Evolutionary conservation across 2,329 filamentous ascomycete genomes (phyloP), one percentile per base, ranked within the genome.

Genomic region (Elsinoe necatrix): DNA sequence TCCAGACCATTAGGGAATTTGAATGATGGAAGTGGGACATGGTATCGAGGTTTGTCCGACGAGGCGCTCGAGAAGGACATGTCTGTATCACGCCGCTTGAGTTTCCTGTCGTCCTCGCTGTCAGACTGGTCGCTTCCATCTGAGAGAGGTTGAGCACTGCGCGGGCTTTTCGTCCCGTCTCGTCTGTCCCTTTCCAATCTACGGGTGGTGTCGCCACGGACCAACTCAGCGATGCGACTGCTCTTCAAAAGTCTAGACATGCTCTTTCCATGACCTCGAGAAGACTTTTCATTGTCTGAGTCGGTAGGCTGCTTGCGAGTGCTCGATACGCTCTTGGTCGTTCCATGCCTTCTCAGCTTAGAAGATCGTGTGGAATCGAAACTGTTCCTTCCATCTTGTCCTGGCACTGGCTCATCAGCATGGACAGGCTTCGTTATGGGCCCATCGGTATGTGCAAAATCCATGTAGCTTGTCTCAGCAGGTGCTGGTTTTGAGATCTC

Each of bases 151-250:
- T 59, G 34, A 71, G 74, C 1, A 73, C 42, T 67, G 68, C 48
- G 48, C 8, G 57, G 72, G 73, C 71, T 68, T 50, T 62, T 64
- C 29, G 65, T 68, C 20, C 70, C 65, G 29, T 85, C 82, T 63
- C 78, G 80, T 68, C 82, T 75, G 20, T 85, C 78, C 42, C 80
- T 74, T 51, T 82, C 81, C 14, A 81, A 80, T 31, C 85, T 77
- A 63, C 79, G 81, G 0, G 80, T 78, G 6, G 84, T 77, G 63
- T 85, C 83, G 59, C 76, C 77, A n/a, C 80, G 79, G 2, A 95
- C 80, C 27, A 89, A 78, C 27, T 82, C 86, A 59, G 89, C 87
- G 60, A 92, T 83, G 56, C 86, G 79, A 51, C 83, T 81, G 2
- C 84, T 85, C 71, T 89, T 92, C 71, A 95, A 55, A 23, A 63